Base-by-base conservation (phyloP, 371 early-diverging fungal species). In the Mycotypha africana region DNA sequence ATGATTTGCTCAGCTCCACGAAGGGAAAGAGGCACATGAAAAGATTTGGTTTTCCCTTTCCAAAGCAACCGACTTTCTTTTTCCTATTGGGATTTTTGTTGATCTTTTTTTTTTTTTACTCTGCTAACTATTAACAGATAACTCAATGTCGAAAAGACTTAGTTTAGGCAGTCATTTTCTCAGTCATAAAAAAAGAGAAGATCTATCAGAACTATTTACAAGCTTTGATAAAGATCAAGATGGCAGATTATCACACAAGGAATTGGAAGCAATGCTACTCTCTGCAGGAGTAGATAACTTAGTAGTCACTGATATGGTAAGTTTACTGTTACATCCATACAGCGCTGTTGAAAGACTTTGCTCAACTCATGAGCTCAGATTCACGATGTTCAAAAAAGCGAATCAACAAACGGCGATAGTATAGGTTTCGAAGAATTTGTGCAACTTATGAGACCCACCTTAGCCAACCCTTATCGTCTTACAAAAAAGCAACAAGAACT, bases 401-500 rank as follows among this genome's bases (percentile, higher is more conserved):
- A 33, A 21, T 3, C 19, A 38, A 19, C n/a, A 11, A 14, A 32
- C 10, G 43, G 62, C 8, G 62, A 55, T 5, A 58, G 58, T 15
- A 33, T 70, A 22, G 42, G 53, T n/a, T 70, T 64, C 55, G 65
- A 66, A 30, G 60, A 64, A 28, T 70, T 70, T 44, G 71, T 62
- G 10, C 40, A 47, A 26, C 26, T 70, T 7, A 70, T 70, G 71
- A 59, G 67, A 39, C 67, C 71, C 2, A 67, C 71, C 4, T 35
- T 70, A 20, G 55, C 58, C 4, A 57, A 56, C 16, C 71, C 71
- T 7, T 40, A 53, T 25, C 50, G 64, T 9, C 20, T 45, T 7
- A 61, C 59, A 2, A 53, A 49, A 15, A 66, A 65, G 42, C 65
- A 70, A 31, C 45, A 60, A 25, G 74, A 73, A 28, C 42, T 73